A percentile compares a stretch with the other conserved stretches of the same genome.
phyloP scores from a whole-genome alignment of 2,329 filamentous ascomycete species.

The Colletotrichum echinochloae region DNA sequence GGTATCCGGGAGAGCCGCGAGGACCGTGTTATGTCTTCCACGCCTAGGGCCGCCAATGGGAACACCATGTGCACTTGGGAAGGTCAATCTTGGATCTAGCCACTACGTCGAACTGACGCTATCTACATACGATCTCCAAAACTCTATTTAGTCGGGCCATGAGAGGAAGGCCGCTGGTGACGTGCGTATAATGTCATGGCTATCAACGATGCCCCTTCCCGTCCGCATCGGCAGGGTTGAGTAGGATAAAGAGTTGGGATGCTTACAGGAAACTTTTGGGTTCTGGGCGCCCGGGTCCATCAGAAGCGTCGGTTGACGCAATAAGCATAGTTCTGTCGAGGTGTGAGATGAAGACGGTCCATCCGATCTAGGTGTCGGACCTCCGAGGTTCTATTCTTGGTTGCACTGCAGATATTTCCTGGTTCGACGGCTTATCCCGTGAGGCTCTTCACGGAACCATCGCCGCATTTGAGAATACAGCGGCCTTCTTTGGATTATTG shows the following conservation, averaged over 20 bases:
- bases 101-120: not conserved
- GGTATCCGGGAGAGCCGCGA: not conserved
- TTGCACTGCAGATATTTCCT: not conserved
- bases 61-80: not conserved
- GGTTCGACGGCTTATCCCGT: too few species aligned
- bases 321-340: not conserved
- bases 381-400: too few species aligned
- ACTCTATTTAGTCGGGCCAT: not conserved
- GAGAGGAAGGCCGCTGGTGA: too few species aligned
- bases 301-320: not conserved
- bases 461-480: not conserved
- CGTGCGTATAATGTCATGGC: not conserved
- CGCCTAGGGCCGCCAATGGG: not conserved
- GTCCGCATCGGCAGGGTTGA: too few species aligned
- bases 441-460: not conserved
- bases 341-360: not conserved
- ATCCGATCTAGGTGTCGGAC: not conserved
- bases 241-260: not conserved
- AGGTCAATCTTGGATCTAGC: not conserved
- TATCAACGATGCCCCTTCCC: not conserved
- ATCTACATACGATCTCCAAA: not conserved
- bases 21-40: not conserved
- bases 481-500: not conserved
- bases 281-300: not conserved
- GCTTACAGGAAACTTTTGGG: not conserved